Evolutionary conservation across 2,329 filamentous ascomycete genomes (phyloP).

Genomic region (Ampelomyces quisqualis): DNA sequence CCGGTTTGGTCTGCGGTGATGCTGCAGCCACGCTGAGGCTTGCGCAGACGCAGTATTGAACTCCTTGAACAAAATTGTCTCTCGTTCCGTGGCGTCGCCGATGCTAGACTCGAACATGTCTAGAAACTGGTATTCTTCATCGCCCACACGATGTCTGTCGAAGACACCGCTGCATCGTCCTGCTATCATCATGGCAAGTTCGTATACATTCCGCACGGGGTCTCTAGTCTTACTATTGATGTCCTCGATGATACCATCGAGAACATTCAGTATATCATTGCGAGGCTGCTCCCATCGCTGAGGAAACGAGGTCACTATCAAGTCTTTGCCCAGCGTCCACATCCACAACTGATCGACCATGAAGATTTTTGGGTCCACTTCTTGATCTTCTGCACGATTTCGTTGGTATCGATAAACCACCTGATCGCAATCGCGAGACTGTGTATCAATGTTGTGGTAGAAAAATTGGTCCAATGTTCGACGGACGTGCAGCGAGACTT

Average conservation of each 20-base stretch:
- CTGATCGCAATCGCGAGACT: conserved; percentile 61
- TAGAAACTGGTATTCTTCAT: conserved; percentile 64
- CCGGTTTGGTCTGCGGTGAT: conserved; percentile 48
- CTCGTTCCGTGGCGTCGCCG: conserved; percentile 51
- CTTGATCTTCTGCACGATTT: conserved; percentile 32
- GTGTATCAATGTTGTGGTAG: conserved; percentile 64
- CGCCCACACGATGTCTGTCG: conserved; percentile 58
- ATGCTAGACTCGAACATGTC: conserved; percentile 69
- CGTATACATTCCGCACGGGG: conserved; percentile 61
- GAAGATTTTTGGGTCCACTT: conserved; percentile 59
- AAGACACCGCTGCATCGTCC: conserved; percentile 62
- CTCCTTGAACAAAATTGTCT: conserved; percentile 60
- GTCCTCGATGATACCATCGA: conserved; percentile 64
- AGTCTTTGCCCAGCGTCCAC: conserved; percentile 60
- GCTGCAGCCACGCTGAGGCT: conserved; percentile 57
- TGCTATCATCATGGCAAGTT: conserved; percentile 63
- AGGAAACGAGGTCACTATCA: conserved; percentile 62
- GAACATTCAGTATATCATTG: conserved; percentile 63
- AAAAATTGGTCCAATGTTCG: conserved; percentile 67
- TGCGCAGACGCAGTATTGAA: conserved; percentile 62
- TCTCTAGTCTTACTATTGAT: conserved; percentile 65
- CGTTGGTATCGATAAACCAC: conserved; percentile 63
- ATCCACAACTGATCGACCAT: conserved; percentile 72
- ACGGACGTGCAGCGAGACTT: conserved; percentile 57
- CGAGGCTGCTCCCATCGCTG: conserved; percentile 61